Evolutionary conservation across 2,329 filamentous ascomycete species (phyloP).

Genomic region (Xylariaceae sp.): DNA sequence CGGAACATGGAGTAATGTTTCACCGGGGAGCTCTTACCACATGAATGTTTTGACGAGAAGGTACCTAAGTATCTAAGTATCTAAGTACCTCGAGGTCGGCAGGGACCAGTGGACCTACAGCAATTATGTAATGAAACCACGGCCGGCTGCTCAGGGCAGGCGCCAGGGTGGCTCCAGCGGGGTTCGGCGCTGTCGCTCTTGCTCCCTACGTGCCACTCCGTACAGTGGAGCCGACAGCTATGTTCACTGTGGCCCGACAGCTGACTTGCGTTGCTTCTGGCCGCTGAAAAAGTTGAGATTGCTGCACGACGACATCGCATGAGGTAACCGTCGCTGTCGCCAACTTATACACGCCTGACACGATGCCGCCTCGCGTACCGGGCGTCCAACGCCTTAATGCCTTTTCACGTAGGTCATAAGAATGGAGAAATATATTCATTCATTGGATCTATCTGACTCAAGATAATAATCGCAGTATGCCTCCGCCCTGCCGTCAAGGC

Average conservation of each 20-base stretch:
- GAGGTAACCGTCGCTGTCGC: slow-evolving; percentile 1
- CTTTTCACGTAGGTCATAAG: slow-evolving; percentile 49
- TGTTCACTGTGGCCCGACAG: slow-evolving; percentile 2
- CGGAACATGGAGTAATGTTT: slow-evolving; percentile 5
- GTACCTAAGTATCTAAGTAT: background rate
- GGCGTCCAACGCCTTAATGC: slow-evolving; percentile 54
- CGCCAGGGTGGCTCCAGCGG: background rate
- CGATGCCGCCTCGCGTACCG: slow-evolving; percentile 64
- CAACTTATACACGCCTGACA: slow-evolving; percentile 23
- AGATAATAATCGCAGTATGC: slow-evolving; percentile 44
- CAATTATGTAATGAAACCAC: background rate
- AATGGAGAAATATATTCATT: background rate
- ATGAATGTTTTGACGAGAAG: too few relatives aligned
- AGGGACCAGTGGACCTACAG: background rate
- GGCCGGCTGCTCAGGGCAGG: background rate
- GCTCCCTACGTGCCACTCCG: background rate
- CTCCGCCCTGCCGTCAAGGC: slow-evolving; percentile 49
- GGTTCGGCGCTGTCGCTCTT: background rate
- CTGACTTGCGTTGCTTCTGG: slow-evolving; percentile 5
- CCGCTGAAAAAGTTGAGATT: slow-evolving; percentile 16
- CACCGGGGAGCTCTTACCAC: background rate
- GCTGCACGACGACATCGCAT: background rate
- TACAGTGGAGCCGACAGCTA: background rate
- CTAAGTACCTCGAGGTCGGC: background rate
- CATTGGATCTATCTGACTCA: background rate